These are phyloP conservation scores for Neodidymelliopsis sp. DNA, from an alignment of 2,329 filamentous ascomycete species.

Conservation along the genomic window DNA sequence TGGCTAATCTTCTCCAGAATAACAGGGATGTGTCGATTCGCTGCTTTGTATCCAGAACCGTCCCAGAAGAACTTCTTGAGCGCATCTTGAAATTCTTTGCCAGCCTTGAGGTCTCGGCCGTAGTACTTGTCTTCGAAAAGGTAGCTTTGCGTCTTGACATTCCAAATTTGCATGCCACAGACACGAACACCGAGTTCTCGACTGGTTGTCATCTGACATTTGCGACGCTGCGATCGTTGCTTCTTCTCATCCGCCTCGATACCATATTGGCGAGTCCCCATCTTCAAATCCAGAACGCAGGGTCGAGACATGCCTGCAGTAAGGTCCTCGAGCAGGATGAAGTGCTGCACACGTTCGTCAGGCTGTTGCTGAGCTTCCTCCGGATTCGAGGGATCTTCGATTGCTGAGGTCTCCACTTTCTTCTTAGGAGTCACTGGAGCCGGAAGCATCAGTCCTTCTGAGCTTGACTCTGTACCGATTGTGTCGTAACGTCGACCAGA, in stretches of 20 bases:
- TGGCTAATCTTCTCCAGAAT: constrained; percentile 84
- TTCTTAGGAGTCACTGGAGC: constrained; percentile 36
- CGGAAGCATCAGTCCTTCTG: constrained; percentile 42
- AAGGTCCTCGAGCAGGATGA: constrained; percentile 90
- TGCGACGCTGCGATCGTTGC: constrained; percentile 87
- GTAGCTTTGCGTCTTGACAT: constrained; percentile 81
- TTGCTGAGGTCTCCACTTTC: constrained; percentile 6
- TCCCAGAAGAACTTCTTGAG: constrained; percentile 91
- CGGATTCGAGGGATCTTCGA: constrained; percentile 49
- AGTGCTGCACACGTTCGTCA: constrained; percentile 82
- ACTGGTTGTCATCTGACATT: constrained; percentile 92
- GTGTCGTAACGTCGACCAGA: not conserved
- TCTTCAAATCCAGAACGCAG: constrained; percentile 97
- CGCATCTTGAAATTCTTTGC: constrained; percentile 86
- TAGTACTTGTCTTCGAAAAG: constrained; percentile 99
- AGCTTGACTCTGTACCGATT: constrained; percentile 3
- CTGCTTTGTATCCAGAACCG: constrained; percentile 79
- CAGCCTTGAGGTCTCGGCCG: constrained; percentile 85
- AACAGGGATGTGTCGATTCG: constrained; percentile 84
- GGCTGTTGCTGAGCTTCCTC: constrained; percentile 56
- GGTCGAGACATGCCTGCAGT: constrained; percentile 96
- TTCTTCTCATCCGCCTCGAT: constrained; percentile 93
- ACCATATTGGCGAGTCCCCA: constrained; percentile 97
- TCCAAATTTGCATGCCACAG: constrained; percentile 97
- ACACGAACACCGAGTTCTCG: constrained; percentile 89